Conservation (phyloP, 2,329 filamentous ascomycete genomes). For the Phaeophleospora eucalypticola region DNA sequence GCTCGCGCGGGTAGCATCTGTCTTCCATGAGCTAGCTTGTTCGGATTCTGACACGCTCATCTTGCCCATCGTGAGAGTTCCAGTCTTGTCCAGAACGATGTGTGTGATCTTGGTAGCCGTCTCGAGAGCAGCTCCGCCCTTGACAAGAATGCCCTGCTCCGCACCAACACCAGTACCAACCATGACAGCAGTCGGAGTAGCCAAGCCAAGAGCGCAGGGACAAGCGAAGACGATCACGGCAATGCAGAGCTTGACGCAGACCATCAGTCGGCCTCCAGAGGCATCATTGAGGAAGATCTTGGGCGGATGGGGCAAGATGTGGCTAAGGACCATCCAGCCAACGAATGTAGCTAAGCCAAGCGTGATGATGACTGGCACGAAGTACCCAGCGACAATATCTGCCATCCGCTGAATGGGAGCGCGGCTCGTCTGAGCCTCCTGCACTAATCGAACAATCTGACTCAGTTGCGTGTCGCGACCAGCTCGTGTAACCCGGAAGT, state of each 20-base stretch:
- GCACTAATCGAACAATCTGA: slow-evolving; percentile 97
- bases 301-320: slow-evolving; percentile 77
- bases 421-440: slow-evolving; percentile 90
- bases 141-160: slow-evolving; percentile 94
- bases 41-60: slow-evolving; percentile 81
- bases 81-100: slow-evolving; percentile 92
- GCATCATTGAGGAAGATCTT: slow-evolving; percentile 75
- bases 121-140: slow-evolving; percentile 89
- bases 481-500: slow-evolving; percentile 87
- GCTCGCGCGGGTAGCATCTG: slow-evolving; percentile 62
- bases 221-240: slow-evolving; percentile 98
- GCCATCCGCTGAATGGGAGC: slow-evolving; percentile 93
- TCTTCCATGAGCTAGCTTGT: slow-evolving; percentile 65
- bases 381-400: slow-evolving; percentile 86
- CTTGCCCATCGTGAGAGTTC: slow-evolving; percentile 87
- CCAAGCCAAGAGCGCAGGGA: slow-evolving; percentile 91
- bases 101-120: slow-evolving; percentile 85
- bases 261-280: slow-evolving; percentile 90
- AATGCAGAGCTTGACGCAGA: slow-evolving; percentile 95
- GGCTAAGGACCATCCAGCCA: slow-evolving; percentile 91
- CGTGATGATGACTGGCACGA: slow-evolving; percentile 82
- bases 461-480: slow-evolving; percentile 94
- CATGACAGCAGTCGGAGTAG: slow-evolving; percentile 97
- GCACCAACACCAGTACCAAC: slow-evolving; percentile 96
- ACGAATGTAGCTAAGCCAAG: slow-evolving; percentile 83